These are phyloP conservation scores for Tetrapyrgos nigripes DNA, from an alignment of 1,284 basidiomycete genomes.

Conservation along the genomic window DNA sequence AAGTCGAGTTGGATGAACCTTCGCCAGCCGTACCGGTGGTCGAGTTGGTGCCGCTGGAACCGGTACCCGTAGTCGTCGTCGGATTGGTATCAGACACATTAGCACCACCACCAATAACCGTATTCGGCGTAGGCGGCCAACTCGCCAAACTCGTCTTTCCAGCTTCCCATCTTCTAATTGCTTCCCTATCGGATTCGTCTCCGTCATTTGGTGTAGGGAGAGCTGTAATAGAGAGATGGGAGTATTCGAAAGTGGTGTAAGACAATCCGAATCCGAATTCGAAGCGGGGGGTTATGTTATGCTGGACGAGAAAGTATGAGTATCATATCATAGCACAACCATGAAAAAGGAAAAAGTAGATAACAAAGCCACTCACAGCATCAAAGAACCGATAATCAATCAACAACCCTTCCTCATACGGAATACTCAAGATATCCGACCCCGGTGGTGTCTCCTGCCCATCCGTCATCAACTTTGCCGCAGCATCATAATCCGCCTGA, in stretches of 20 bases:
- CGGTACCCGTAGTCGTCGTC: too few species aligned
- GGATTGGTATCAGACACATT: too few species aligned
- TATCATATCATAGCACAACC: not conserved
- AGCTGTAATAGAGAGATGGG: constrained; percentile 51
- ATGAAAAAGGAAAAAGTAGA: not conserved
- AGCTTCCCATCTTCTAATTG: constrained; percentile 2
- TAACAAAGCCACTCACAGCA: constrained; percentile 46
- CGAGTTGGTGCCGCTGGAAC: too few species aligned
- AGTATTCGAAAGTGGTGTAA: constrained; percentile 83
- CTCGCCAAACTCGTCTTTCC: constrained; percentile 4
- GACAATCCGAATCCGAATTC: constrained; percentile 88
- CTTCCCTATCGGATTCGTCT: not conserved
- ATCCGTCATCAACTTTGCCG: constrained; percentile 60
- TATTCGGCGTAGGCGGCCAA: too few species aligned
- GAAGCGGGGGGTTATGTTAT: constrained; percentile 65
- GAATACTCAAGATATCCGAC: constrained; percentile 55
- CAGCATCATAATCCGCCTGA: constrained; percentile 70
- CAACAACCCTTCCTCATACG: constrained; percentile 71
- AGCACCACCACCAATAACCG: too few species aligned
- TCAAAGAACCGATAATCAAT: constrained; percentile 86
- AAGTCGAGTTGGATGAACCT: too few species aligned
- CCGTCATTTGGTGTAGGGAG: constrained; percentile 27
- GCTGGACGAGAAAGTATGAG: constrained; percentile 26
- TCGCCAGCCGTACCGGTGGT: too few species aligned
- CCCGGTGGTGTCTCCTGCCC: constrained; percentile 36